Percentiles rank a stretch among this genome's conserved stretches.
Evolutionary conservation across 176 grass and related monocot species (phyloP).

Genomic region (Triticum urartu): DNA sequence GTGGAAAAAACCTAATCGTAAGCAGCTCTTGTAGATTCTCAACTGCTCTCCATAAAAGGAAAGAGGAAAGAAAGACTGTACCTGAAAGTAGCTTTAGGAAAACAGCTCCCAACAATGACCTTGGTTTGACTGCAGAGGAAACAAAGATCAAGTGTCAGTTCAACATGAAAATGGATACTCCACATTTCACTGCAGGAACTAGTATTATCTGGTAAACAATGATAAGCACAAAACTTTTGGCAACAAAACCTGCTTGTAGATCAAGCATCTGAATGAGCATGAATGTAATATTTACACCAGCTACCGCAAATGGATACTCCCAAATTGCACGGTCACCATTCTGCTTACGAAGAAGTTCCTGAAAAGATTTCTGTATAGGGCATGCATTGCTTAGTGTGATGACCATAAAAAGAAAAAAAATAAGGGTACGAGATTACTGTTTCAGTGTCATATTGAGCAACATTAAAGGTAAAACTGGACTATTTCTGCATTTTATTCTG

Average conservation of each 20-base stretch:
- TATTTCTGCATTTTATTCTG: neutral
- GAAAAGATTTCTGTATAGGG: conserved; percentile 73
- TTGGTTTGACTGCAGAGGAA: conserved; percentile 76
- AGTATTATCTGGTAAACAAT: conserved; percentile 8
- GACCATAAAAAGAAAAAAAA: neutral
- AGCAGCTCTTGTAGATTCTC: neutral
- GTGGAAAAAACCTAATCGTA: neutral
- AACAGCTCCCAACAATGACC: conserved; percentile 84
- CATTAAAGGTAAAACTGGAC: neutral
- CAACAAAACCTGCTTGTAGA: conserved; percentile 79
- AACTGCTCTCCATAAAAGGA: conserved; percentile 4
- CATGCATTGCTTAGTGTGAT: neutral
- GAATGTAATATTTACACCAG: conserved; percentile 96
- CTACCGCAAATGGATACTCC: conserved; percentile 99
- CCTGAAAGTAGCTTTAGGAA: conserved; percentile 96
- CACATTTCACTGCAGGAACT: conserved; percentile 8
- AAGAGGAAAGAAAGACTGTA: conserved; percentile 30
- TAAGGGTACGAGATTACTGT: neutral
- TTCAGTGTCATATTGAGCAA: neutral
- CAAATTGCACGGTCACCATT: conserved; percentile 86
- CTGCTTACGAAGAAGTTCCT: conserved; percentile 82
- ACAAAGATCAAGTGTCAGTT: conserved; percentile 13
- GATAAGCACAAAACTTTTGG: neutral
- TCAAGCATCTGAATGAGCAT: conserved; percentile 99
- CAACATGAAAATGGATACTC: conserved; percentile 12